phyloP scores from a whole-genome alignment of 2,329 filamentous ascomycete genomes.

The Penicillium nordicum region DNA sequence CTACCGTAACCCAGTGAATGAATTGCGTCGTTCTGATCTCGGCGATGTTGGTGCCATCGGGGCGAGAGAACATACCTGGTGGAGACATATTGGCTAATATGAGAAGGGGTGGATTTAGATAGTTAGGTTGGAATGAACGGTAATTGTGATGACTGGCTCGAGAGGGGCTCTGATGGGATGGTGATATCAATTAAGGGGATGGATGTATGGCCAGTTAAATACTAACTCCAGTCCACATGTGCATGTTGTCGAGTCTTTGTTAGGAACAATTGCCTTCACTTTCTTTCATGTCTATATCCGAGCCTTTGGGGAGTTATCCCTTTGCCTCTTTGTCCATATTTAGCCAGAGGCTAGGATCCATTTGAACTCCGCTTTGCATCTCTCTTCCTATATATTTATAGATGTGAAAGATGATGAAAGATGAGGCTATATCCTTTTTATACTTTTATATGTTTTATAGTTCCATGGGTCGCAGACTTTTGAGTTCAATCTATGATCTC shows the following conservation, averaged over 20 bases:
- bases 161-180: not conserved
- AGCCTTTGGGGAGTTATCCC: not conserved
- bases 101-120: not conserved
- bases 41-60: not conserved
- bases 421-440: not conserved
- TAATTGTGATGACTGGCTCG: not conserved
- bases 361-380: not conserved
- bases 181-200: not conserved
- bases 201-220: not conserved
- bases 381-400: not conserved
- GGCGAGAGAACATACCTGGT: constrained; percentile 1
- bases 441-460: not conserved
- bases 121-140: not conserved
- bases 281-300: not conserved
- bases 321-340: not conserved
- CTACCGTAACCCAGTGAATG: constrained; percentile 1
- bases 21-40: not conserved
- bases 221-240: not conserved
- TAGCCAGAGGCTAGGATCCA: not conserved
- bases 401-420: not conserved
- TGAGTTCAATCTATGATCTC: not conserved
- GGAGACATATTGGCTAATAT: not conserved
- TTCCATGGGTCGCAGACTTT: not conserved
- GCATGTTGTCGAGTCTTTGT: not conserved
- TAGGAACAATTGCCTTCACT: not conserved